These are phyloP conservation scores for Calocera cornea DNA, from an alignment of 768 basidiomycete genomes.

Conservation along the genomic window DNA sequence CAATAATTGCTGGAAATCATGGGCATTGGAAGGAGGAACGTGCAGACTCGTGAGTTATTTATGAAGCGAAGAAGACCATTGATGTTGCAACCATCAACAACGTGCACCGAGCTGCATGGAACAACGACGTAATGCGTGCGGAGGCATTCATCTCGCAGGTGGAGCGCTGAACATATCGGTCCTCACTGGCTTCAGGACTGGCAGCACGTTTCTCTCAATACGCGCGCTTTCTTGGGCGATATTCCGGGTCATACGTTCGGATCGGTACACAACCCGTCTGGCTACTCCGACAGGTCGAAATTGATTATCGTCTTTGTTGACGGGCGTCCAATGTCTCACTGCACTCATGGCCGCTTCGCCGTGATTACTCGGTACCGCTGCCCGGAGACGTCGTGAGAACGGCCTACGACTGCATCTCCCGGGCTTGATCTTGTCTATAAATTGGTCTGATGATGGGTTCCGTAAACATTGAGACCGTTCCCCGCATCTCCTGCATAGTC, in stretches of 20 bases:
- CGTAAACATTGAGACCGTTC: not conserved
- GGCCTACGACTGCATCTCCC: no score
- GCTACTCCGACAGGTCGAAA: not conserved
- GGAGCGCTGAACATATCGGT: not conserved
- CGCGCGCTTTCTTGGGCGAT: not conserved
- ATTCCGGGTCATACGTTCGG: not conserved
- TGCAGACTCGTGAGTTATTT: not conserved
- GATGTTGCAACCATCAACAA: not conserved
- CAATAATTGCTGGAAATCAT: not conserved
- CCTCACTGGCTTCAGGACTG: not conserved
- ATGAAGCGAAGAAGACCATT: not conserved
- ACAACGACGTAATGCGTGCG: not conserved
- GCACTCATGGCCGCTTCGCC: not conserved
- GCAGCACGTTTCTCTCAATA: not conserved
- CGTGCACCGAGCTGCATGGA: not conserved
- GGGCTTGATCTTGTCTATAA: not conserved
- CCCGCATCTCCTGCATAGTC: not conserved
- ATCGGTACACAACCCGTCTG: not conserved
- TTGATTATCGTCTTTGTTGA: not conserved
- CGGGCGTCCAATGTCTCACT: not conserved
- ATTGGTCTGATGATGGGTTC: not conserved
- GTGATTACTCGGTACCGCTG: not conserved
- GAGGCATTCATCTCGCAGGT: not conserved
- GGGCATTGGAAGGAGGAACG: not conserved
- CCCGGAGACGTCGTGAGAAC: not conserved